phyloP scores from a whole-genome alignment of 352 stramenopile genomes.

The Phytophthora kernoviae region DNA sequence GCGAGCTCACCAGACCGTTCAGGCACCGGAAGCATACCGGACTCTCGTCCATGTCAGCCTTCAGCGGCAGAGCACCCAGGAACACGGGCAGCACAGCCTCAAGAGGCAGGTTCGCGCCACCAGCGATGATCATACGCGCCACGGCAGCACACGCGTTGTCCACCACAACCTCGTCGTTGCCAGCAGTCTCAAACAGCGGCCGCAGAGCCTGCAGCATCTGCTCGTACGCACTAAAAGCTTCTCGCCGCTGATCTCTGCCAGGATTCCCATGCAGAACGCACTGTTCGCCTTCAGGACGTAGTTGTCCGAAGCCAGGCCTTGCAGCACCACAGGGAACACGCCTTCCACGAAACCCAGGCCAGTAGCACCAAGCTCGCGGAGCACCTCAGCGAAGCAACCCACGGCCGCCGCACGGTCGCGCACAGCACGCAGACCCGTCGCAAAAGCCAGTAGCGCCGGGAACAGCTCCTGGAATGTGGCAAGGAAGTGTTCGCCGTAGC shows the following conservation, averaged over 20 bases:
- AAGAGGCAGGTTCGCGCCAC: slow-evolving; percentile 82
- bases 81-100: slow-evolving; percentile 95
- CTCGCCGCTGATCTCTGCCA: slow-evolving; percentile 83
- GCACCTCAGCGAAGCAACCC: slow-evolving; percentile 95
- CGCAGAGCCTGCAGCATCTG: slow-evolving; percentile 91
- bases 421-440: slow-evolving; percentile 88
- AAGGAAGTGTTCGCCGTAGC: slow-evolving; percentile 93
- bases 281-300: slow-evolving; percentile 95
- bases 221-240: slow-evolving; percentile 88
- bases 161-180: slow-evolving; percentile 86
- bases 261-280: slow-evolving; percentile 94
- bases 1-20: slow-evolving; percentile 91
- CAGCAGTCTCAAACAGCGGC: slow-evolving; percentile 90
- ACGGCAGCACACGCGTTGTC: slow-evolving; percentile 95
- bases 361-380: slow-evolving; percentile 88
- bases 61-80: slow-evolving; percentile 93
- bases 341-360: slow-evolving; percentile 86
- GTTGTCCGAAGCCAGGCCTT: slow-evolving; percentile 91
- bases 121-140: slow-evolving; percentile 92
- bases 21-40: slow-evolving; percentile 95
- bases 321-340: slow-evolving; percentile 92
- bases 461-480: slow-evolving; percentile 92
- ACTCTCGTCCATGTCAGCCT: slow-evolving; percentile 97
- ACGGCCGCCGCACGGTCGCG: slow-evolving; percentile 94
- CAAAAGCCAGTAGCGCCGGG: slow-evolving; percentile 90